Conservation (phyloP, 345 rosid genomes). For the Cardamine resedifolia region DNA sequence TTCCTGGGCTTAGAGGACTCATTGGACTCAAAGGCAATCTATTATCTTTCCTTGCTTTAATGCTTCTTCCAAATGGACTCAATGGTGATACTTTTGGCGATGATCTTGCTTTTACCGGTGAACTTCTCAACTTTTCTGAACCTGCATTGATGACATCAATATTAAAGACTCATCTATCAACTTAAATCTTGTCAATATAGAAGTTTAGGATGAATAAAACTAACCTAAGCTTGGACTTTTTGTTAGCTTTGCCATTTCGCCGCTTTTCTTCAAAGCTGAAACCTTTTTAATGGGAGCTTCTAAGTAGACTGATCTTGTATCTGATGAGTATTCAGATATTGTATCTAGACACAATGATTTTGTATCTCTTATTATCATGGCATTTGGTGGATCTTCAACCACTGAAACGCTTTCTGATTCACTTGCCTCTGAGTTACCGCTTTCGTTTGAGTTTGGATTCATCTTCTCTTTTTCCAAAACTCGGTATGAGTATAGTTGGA, state of each 20-base stretch:
- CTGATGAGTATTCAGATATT: constrained; percentile 47
- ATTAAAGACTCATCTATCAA: neutral
- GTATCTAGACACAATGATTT: constrained; percentile 43
- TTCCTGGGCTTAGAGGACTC: constrained; percentile 37
- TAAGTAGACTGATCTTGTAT: constrained; percentile 39
- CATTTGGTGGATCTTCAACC: constrained; percentile 49
- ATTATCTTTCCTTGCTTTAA: constrained; percentile 35
- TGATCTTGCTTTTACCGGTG: constrained; percentile 33
- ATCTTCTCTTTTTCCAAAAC: constrained; percentile 59
- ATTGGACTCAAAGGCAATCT: constrained; percentile 36
- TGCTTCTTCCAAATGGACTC: constrained; percentile 40
- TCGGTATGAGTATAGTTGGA: constrained; percentile 70
- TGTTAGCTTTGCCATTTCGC: constrained; percentile 29
- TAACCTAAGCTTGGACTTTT: constrained; percentile 37
- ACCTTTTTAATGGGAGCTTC: constrained; percentile 35
- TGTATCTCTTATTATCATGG: constrained; percentile 34
- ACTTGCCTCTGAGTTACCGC: constrained; percentile 36
- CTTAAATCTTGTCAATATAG: neutral
- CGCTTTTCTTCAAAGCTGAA: constrained; percentile 33
- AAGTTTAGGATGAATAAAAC: neutral
- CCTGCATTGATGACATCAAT: constrained; percentile 32
- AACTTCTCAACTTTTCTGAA: constrained; percentile 32
- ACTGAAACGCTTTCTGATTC: constrained; percentile 42
- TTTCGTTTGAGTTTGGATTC: constrained; percentile 33
- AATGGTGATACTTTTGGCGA: constrained; percentile 36